Evolutionary conservation across 169 alveolate species (phyloP).

Genomic region (Perkinsus olseni): DNA sequence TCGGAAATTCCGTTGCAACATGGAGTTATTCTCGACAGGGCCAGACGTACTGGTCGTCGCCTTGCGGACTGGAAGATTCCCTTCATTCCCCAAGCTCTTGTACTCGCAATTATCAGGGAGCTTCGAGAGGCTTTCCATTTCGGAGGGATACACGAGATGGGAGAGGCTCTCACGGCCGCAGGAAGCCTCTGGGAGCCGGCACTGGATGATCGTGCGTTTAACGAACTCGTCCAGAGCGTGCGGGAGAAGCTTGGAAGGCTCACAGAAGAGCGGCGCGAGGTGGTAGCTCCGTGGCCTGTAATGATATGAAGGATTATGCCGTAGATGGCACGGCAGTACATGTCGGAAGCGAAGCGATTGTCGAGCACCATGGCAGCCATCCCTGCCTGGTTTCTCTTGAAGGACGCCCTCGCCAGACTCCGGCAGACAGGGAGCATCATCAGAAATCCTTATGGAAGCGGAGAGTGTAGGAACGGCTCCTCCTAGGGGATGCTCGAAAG

Average conservation of each 20-base stretch:
- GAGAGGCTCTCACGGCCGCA: background rate
- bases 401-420: background rate
- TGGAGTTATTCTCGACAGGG: too few species aligned
- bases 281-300: background rate
- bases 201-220: background rate
- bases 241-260: background rate
- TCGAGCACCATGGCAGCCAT: background rate
- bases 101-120: background rate
- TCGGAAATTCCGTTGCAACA: too few species aligned
- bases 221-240: background rate
- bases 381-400: background rate
- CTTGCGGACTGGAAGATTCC: too few species aligned
- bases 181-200: too few species aligned
- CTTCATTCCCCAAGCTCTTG: background rate
- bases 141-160: background rate
- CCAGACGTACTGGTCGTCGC: too few species aligned
- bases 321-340: background rate
- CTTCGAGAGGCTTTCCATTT: background rate
- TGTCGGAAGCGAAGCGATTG: background rate
- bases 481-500: too few species aligned
- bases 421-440: background rate
- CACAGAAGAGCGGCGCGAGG: background rate
- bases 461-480: too few species aligned
- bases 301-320: background rate
- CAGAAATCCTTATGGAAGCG: background rate